A percentile compares a stretch with the other conserved stretches of the same genome.
Conservation (phyloP, 495 filamentous ascomycete genomes). For the Patellaria atrata region DNA sequence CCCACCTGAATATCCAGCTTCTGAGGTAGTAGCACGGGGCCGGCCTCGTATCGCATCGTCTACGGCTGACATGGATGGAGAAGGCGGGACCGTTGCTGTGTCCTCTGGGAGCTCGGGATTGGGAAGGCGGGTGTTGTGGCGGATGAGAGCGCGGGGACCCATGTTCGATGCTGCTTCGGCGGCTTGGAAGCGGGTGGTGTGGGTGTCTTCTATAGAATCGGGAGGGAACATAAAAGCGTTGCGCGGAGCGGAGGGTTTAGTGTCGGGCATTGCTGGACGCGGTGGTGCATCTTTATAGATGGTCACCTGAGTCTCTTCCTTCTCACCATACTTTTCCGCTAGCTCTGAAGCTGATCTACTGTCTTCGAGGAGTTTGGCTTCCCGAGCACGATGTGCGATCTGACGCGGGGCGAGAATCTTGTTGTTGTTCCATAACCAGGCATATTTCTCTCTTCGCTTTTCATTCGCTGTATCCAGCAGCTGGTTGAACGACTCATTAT, state of each 20-base stretch:
- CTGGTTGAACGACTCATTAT: conserved; percentile 91
- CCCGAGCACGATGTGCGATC: conserved; percentile 48
- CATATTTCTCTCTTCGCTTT: conserved; percentile 64
- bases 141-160: conserved; percentile 60
- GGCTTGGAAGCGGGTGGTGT: conserved; percentile 50
- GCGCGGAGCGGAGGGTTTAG: conserved; percentile 56
- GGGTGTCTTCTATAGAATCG: conserved; percentile 50
- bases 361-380: conserved; percentile 41
- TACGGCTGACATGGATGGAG: conserved; percentile 68
- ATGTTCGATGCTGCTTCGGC: conserved; percentile 58
- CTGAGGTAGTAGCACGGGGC: conserved; percentile 46
- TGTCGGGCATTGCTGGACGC: conserved; percentile 63
- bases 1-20: conserved; percentile 46
- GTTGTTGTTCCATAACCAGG: conserved; percentile 78
- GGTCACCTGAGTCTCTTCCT: conserved; percentile 8
- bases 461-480: conserved; percentile 83
- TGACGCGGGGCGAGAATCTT: conserved; percentile 79
- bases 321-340: conserved; percentile 17
- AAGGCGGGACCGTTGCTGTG: conserved; percentile 25
- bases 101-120: conserved; percentile 18
- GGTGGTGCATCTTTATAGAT: conserved; percentile 33
- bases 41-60: conserved; percentile 74
- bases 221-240: conserved; percentile 87
- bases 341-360: too few relatives aligned
- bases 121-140: conserved; percentile 69